Evolutionary conservation across 2,329 filamentous ascomycete species (phyloP), one percentile per base, ranked within the genome.

Genomic region (Botryotinia narcissicola): DNA sequence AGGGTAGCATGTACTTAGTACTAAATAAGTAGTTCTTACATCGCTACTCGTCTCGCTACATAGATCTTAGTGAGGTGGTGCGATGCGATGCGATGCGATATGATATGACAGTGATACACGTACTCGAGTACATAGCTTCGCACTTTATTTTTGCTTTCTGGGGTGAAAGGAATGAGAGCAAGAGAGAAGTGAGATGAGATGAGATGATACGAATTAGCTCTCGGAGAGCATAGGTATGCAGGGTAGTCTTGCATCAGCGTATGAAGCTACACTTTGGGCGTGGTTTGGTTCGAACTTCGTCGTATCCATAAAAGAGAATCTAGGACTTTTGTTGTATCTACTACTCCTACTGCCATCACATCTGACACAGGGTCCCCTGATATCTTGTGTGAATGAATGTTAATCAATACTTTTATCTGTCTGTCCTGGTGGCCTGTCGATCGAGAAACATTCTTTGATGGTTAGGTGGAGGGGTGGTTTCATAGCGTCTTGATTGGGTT

Each of bases 321-420:
- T 42, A 10, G 20, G 46, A 22, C 10, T 0, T 51, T 12, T n/a
- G n/a, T 51, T n/a, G 25, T n/a, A 7, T 51, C 10, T 16, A n/a
- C 25, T 51, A n/a, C 25, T n/a, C 25, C 25, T 14, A 1, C 4
- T 51, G 4, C 0, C 1, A n/a, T n/a, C 12, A 2, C 2, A 14
- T n/a, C 48, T 51, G 22, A 3, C 5, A 51, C 5, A 3, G 12
- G 9, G 3, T 1, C 5, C 10, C 2, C 2, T 51, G 5, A 2
- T 12, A 51, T 2, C 1, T n/a, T 51, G 10, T 51, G 5, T n/a
- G 7, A n/a, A 1, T 3, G 10, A 14, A 51, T 16, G 0, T 16
- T 16, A n/a, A 51, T 16, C 25, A n/a, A 51, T 6, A 2, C 0
- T n/a, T 51, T 25, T 1, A 8, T 51, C 4, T 51, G 48, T 14